A percentile compares a stretch with the other conserved stretches of the same genome.
Conservation (phyloP, 805 yeast genomes). For the Lachancea meyersii region DNA sequence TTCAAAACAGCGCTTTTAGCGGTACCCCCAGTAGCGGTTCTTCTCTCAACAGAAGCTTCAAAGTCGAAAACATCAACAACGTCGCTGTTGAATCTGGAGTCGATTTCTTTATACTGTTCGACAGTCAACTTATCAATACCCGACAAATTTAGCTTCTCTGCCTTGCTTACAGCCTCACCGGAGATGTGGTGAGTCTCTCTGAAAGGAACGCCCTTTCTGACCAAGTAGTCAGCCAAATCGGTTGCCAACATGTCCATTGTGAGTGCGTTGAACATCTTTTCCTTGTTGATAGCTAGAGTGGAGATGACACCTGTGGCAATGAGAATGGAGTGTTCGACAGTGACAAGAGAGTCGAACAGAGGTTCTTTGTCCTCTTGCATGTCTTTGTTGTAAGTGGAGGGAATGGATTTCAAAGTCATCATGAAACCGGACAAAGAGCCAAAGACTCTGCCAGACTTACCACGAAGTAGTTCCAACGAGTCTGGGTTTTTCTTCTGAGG, state of each 20-base stretch:
- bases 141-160: conserved; percentile 68
- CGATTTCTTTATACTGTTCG: conserved; percentile 75
- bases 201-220: conserved; percentile 96
- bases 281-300: conserved; percentile 66
- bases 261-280: conserved; percentile 76
- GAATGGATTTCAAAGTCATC: conserved; percentile 95
- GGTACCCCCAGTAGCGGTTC: conserved; percentile 96
- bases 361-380: conserved; percentile 99
- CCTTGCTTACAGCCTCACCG: conserved; percentile 91
- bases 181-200: conserved; percentile 99
- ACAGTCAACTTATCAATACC: conserved; percentile 83
- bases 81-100: conserved; percentile 71
- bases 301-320: conserved; percentile 97
- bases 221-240: conserved; percentile 95
- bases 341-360: conserved; percentile 80
- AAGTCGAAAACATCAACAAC: conserved; percentile 83
- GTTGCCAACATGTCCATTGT: conserved; percentile 99
- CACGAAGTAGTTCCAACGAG: conserved; percentile 88
- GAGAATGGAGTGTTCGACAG: conserved; percentile 88
- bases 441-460: conserved; percentile 94
- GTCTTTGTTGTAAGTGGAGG: conserved; percentile 96
- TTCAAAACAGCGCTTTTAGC: conserved; percentile 82
- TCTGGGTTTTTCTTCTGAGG: conserved; percentile 99
- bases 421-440: conserved; percentile 93
- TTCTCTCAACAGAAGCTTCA: conserved; percentile 91